Evolutionary conservation across 768 basidiomycete species (phyloP).

Genomic region (Leccinellum albellum): DNA sequence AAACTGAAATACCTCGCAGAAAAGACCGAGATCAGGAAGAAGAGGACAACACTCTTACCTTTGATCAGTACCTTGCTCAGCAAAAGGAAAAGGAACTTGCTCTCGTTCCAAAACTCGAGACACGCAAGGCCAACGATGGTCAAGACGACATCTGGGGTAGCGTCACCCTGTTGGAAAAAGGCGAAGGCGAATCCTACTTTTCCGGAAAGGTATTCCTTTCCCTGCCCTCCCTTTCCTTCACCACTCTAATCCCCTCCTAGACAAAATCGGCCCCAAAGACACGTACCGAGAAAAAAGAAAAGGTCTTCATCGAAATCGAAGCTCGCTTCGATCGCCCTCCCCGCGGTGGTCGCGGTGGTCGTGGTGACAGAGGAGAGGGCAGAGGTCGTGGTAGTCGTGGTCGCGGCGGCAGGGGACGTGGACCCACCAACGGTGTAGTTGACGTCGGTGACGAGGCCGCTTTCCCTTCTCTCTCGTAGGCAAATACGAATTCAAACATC

Average conservation of each 20-base stretch:
- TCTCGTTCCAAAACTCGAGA: constrained; percentile 74
- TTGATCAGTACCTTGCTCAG: constrained; percentile 90
- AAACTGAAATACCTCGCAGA: constrained; percentile 36
- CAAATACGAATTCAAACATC: constrained; percentile 8
- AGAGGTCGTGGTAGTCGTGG: constrained; percentile 39
- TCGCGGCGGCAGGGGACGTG: constrained; percentile 43
- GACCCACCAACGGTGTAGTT: constrained; percentile 36
- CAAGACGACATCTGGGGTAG: constrained; percentile 70
- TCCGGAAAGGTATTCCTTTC: constrained; percentile 73
- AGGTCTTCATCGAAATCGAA: constrained; percentile 89
- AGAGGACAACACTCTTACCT: constrained; percentile 89
- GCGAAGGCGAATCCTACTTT: constrained; percentile 74
- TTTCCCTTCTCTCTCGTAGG: constrained; percentile 81
- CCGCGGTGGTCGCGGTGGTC: constrained; percentile 55
- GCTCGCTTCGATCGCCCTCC: constrained; percentile 80
- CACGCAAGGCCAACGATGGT: constrained; percentile 75
- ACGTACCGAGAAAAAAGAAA: constrained; percentile 81
- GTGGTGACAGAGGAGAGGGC: constrained; percentile 42
- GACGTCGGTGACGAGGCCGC: constrained; percentile 80
- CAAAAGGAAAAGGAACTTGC: constrained; percentile 57
- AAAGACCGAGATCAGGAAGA: constrained; percentile 70
- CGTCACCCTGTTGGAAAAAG: constrained; percentile 60
- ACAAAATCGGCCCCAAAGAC: constrained; percentile 61
- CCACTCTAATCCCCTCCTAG: constrained; percentile 36
- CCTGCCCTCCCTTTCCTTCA: background rate